phyloP scores from a whole-genome alignment of 768 basidiomycete species.

The Lentinula sp. region DNA sequence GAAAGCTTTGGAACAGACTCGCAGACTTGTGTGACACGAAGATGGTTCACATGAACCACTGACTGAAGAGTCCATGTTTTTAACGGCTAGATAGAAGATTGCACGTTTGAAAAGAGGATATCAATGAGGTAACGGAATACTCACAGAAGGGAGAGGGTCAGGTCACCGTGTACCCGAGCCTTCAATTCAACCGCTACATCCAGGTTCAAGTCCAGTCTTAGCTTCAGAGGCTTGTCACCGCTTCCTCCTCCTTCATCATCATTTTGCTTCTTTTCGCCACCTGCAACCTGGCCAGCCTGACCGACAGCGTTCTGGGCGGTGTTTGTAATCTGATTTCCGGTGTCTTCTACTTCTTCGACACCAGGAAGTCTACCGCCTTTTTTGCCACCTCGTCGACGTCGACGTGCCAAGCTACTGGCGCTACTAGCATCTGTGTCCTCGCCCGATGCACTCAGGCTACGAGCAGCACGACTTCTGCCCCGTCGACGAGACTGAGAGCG shows the following conservation, averaged over 20 bases:
- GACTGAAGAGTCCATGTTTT: neutral
- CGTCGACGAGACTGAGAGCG: constrained; percentile 2
- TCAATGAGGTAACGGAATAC: neutral
- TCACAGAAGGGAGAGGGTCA: constrained; percentile 24
- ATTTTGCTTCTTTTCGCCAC: constrained; percentile 9
- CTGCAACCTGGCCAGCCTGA: constrained; percentile 14
- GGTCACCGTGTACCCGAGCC: constrained; percentile 26
- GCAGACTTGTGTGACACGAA: neutral
- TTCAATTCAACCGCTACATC: constrained; percentile 27
- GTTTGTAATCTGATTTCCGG: constrained; percentile 9
- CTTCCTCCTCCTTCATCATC: neutral
- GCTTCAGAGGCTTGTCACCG: constrained; percentile 18
- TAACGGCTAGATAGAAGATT: neutral
- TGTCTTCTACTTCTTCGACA: constrained; percentile 15
- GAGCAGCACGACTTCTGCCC: neutral
- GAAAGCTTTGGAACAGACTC: neutral
- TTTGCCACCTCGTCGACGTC: constrained; percentile 9
- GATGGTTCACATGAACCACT: neutral
- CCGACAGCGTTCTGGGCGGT: constrained; percentile 10
- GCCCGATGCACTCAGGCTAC: neutral
- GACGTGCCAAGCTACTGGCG: constrained; percentile 1
- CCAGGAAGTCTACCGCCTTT: constrained; percentile 13
- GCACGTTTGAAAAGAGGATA: neutral
- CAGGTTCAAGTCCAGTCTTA: constrained; percentile 26
- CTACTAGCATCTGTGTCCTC: neutral